Percentiles rank a stretch among this genome's conserved stretches.
Conservation (phyloP, 805 yeast genomes). For the Teunomyces stri region DNA sequence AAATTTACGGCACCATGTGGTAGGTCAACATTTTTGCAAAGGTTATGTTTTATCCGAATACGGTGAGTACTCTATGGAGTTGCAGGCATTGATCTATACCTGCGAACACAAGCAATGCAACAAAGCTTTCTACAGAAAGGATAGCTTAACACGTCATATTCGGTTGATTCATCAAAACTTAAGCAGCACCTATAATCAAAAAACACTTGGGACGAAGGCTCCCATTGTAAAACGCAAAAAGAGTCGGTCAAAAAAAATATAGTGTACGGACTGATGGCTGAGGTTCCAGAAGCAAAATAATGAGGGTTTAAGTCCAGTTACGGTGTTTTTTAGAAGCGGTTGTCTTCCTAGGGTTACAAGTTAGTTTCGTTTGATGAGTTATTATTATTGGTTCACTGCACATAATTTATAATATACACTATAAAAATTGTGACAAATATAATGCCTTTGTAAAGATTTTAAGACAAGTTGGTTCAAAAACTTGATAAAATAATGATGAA, state of each 20-base stretch:
- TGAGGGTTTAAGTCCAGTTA: neutral
- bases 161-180: constrained; percentile 12
- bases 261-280: neutral
- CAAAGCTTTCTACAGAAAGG: constrained; percentile 15
- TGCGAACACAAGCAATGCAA: constrained; percentile 12
- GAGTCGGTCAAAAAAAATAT: neutral
- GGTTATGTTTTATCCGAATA: constrained; percentile 12
- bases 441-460: neutral
- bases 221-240: neutral
- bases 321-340: too few relatives aligned
- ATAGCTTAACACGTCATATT: constrained; percentile 14
- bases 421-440: neutral
- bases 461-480: neutral
- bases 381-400: neutral
- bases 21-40: constrained; percentile 22
- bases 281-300: neutral
- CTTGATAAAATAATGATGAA: neutral
- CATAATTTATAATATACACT: neutral
- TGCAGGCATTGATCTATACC: constrained; percentile 7
- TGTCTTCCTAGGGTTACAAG: neutral
- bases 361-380: neutral
- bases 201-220: neutral
- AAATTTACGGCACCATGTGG: constrained; percentile 27
- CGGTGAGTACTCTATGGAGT: constrained; percentile 3
- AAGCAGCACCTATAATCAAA: constrained; percentile 5